Base-by-base conservation (phyloP, 768 basidiomycete genomes). In the Trametes villosa region DNA sequence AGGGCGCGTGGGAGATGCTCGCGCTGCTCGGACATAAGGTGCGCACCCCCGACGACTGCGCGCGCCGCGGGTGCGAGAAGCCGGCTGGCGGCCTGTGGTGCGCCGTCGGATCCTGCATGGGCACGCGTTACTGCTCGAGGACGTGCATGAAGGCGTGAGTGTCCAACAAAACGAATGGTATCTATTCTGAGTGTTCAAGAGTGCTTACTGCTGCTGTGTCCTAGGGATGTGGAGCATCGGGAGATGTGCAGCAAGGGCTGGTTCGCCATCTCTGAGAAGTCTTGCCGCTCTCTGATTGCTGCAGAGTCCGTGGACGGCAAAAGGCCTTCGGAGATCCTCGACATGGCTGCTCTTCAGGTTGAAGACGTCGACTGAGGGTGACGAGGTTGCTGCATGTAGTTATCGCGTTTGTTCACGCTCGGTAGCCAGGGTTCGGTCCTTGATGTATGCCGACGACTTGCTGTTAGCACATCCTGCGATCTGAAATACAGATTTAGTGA, bases 1-100 rank as follows among this genome's bases (percentile, higher is more conserved):
- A 60, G 34, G 51, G 18, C 30, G 59, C 52, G 17, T 60, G 52
- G 53, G 45, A 55, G 52, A 54, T 22, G 38, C 29, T 60, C 9
- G 59, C n/a, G 1, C 13, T 27, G 22, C 30, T 57, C 30, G 26
- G 4, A 2, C 9, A 9, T 20, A 22, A 26, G 4, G 36, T 24
- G 33, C 13, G 30, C 2, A 45, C 27, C 27, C 24, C 45, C 17
- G 24, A 9, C 5, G 29, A 7, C 17, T 57, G 55, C 33, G 30
- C 45, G 12, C 45, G 31, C 2, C 31, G 45, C 7, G 55, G 30
- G 17, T 57, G 55, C 44, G 41, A 44, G 2, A n/a, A 18, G 9
- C 42, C n/a, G 20, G 42, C n/a, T 9, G 11, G 11, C 17, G 42
- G 22, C 12, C 12, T 22, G 5, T n/a, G 20, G 9, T 9, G 9